Conservation (phyloP, 2,329 filamentous ascomycete species). For the Fusarium dimerum region DNA sequence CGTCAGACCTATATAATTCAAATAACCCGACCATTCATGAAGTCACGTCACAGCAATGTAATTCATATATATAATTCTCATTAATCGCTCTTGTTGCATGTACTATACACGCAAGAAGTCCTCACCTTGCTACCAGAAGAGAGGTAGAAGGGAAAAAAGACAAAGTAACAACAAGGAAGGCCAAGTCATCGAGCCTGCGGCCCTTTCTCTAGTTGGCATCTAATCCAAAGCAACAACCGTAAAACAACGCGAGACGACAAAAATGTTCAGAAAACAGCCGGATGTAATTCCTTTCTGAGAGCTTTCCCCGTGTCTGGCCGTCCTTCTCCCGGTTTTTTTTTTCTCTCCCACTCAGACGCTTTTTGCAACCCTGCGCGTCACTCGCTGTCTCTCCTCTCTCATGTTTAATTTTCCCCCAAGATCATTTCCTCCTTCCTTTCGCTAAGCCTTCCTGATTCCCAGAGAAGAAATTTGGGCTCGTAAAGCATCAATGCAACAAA, state of each 20-base stretch:
- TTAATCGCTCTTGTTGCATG: neutral
- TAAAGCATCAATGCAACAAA: neutral
- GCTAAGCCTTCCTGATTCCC: neutral
- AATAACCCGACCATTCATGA: no score
- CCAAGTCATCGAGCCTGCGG: conserved; percentile 23
- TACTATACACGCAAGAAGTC: neutral
- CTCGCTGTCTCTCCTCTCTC: neutral
- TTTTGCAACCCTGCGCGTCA: neutral
- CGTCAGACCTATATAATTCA: neutral
- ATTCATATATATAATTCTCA: neutral
- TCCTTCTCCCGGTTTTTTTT: no score
- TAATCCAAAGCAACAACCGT: conserved; percentile 21
- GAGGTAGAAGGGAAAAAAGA: no score
- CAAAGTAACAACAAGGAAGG: conserved; percentile 1
- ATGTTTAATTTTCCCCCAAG: neutral
- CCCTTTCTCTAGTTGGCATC: conserved; percentile 26
- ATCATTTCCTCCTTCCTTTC: neutral
- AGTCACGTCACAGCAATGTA: no score
- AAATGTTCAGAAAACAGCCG: conserved; percentile 11
- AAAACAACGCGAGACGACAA: neutral
- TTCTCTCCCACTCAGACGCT: no score
- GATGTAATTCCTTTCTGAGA: conserved; percentile 9
- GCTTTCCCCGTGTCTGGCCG: no score
- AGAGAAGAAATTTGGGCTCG: neutral
- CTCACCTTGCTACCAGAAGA: neutral